Conservation (phyloP, 1,284 basidiomycete genomes). For the Coriolopsis trogii region DNA sequence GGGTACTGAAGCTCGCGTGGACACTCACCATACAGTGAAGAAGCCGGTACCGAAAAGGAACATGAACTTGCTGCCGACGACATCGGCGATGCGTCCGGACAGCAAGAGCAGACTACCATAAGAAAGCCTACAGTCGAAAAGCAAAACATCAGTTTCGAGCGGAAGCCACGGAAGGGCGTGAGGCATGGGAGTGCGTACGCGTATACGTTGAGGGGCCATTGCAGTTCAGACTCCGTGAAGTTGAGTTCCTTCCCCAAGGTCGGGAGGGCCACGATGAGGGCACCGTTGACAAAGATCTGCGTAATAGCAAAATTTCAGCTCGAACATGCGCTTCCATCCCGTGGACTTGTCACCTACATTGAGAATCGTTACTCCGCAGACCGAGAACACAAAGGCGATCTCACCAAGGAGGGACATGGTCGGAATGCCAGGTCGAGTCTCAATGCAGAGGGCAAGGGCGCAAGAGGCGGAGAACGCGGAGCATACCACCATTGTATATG, state of each 20-base stretch:
- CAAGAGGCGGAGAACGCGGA: too few relatives aligned
- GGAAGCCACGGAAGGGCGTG: not conserved
- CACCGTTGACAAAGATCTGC: slow-evolving; percentile 43
- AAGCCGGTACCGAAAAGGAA: slow-evolving; percentile 39
- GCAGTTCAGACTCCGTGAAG: slow-evolving; percentile 39
- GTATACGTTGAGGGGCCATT: slow-evolving; percentile 48
- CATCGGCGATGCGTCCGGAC: slow-evolving; percentile 43
- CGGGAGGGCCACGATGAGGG: slow-evolving; percentile 44
- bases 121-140: slow-evolving; percentile 29
- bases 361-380: slow-evolving; percentile 13
- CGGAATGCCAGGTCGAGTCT: too few relatives aligned
- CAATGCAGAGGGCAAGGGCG: too few relatives aligned
- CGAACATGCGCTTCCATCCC: too few relatives aligned
- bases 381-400: slow-evolving; percentile 14
- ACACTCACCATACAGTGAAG: slow-evolving; percentile 35
- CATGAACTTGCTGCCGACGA: slow-evolving; percentile 40
- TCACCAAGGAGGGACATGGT: too few relatives aligned
- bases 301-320: too few relatives aligned
- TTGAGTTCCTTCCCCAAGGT: slow-evolving; percentile 43
- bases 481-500: too few relatives aligned
- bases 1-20: not conserved
- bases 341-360: too few relatives aligned
- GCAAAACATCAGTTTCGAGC: too few relatives aligned
- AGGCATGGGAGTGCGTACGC: slow-evolving; percentile 30
- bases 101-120: slow-evolving; percentile 37